Conservation (phyloP, 2,329 filamentous ascomycete species). For the Cadophora malorum region DNA sequence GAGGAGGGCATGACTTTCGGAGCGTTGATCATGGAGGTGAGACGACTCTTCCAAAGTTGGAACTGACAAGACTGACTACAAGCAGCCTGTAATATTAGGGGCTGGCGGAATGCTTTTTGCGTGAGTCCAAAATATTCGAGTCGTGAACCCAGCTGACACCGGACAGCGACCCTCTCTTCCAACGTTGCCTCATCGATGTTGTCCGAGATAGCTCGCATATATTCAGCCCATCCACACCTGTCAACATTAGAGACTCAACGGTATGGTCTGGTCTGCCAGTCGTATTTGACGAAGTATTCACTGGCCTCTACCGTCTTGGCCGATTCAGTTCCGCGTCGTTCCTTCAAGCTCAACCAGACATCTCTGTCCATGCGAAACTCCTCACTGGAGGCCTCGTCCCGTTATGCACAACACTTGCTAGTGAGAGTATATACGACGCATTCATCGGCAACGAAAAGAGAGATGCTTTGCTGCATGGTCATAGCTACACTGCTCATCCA, state of each 20-base stretch:
- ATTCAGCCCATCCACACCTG: conserved; percentile 26
- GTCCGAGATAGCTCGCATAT: conserved; percentile 61
- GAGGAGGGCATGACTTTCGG: conserved; percentile 71
- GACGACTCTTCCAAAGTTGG: not conserved
- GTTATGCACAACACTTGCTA: conserved; percentile 77
- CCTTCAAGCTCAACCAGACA: conserved; percentile 71
- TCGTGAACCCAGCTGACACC: conserved; percentile 2
- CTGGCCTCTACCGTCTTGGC: conserved; percentile 82
- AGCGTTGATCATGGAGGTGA: conserved; percentile 73
- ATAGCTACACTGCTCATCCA: conserved; percentile 86
- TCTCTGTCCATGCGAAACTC: conserved; percentile 83
- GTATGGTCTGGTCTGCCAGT: conserved; percentile 78
- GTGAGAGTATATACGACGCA: conserved; percentile 72
- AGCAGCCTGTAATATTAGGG: conserved; percentile 72
- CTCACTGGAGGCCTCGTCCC: conserved; percentile 82
- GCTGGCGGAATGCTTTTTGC: conserved; percentile 85
- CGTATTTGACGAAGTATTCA: conserved; percentile 88
- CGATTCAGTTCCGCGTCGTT: conserved; percentile 74
- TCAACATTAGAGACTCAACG: conserved; percentile 30
- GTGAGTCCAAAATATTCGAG: conserved; percentile 52
- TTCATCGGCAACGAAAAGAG: conserved; percentile 77
- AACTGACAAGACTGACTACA: not conserved
- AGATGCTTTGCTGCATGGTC: conserved; percentile 81
- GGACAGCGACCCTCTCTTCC: conserved; percentile 78
- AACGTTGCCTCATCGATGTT: conserved; percentile 70